Conservation (phyloP, 345 rosid species). For the Combretum micranthum region DNA sequence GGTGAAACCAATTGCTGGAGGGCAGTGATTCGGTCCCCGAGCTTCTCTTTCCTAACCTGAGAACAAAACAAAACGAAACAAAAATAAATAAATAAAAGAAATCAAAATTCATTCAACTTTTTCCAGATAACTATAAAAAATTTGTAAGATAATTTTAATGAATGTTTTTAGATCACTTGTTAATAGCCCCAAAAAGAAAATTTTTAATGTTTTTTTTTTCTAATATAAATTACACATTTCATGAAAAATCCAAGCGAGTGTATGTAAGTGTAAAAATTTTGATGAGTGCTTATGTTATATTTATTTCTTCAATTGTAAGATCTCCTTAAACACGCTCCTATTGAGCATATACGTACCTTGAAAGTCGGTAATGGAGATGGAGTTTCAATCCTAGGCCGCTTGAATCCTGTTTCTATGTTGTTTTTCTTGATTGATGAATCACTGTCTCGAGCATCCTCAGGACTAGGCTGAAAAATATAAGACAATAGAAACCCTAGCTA, state of each 20-base stretch:
- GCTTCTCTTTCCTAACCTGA: conserved; percentile 94
- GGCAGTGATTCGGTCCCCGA: conserved; percentile 96
- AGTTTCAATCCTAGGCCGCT: conserved; percentile 67
- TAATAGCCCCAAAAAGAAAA: no score
- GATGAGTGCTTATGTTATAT: no score
- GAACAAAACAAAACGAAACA: not conserved
- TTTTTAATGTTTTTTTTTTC: no score
- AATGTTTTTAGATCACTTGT: no score
- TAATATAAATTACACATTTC: no score
- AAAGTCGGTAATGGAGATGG: conserved; percentile 73
- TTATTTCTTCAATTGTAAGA: no score
- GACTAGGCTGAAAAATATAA: conserved; percentile 18
- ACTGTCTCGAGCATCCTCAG: conserved; percentile 32
- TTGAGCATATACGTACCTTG: conserved; percentile 41
- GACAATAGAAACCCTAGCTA: no score
- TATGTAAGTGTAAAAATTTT: no score
- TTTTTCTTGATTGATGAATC: conserved; percentile 29
- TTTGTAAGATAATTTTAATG: no score
- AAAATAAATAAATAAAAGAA: not conserved
- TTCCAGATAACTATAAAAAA: no score
- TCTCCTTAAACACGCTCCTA: not conserved
- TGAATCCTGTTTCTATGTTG: conserved; percentile 35
- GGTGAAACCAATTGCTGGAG: conserved; percentile 98
- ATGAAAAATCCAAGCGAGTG: no score
- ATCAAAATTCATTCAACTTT: not conserved